Evolutionary conservation across 441 rosid genomes (phyloP), one percentile per base, ranked within the genome.

Genomic region (Populus trichocarpa): DNA sequence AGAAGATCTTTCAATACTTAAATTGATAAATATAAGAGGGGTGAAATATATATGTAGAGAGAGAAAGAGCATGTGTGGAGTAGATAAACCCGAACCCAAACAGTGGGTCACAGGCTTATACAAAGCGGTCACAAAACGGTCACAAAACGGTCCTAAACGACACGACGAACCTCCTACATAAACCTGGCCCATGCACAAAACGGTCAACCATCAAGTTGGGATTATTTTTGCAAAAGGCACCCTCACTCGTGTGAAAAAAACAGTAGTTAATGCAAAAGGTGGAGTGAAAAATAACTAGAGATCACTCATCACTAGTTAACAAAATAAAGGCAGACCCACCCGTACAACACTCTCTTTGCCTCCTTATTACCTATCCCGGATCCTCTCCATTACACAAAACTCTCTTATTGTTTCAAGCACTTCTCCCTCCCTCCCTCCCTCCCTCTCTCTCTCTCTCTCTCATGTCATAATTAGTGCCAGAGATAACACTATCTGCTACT

Each of bases 291-390:
- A 74, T 59, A 73, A 67, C 68, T 50, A 6, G 63, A 71, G 69
- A 14, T 46, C 53, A 46, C 18, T 46, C 67, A 14, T 46, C 53
- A 46, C 18, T 46, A 46, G 57, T 13, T 14, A 74, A 74, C 26
- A 8, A 18, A 63, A 83, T 16, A 57, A 78, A 42, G 10, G 61
- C 79, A 78, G 70, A 82, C 87, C 88, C 88, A 84, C 89, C 79
- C 84, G 68, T 9, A 79, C 20, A 32, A 8, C 38, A 28, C 79
- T 74, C 84, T 70, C 79, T 79, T 67, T 75, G 75, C 83, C 82
- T 77, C 87, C 85, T 87, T 80, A 83, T 82, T 81, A 71, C 70
- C 74, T 77, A 64, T 90, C 89, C 90, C 70, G 88, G 90, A 89
- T 88, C 87, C 78, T 86, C 87, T 80, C 85, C 70, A 72, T 66